Percentiles rank a stretch among this genome's conserved stretches.
These are phyloP conservation scores for Populus pruinosa DNA, from an alignment of 345 rosid genomes.

Conservation along the genomic window DNA sequence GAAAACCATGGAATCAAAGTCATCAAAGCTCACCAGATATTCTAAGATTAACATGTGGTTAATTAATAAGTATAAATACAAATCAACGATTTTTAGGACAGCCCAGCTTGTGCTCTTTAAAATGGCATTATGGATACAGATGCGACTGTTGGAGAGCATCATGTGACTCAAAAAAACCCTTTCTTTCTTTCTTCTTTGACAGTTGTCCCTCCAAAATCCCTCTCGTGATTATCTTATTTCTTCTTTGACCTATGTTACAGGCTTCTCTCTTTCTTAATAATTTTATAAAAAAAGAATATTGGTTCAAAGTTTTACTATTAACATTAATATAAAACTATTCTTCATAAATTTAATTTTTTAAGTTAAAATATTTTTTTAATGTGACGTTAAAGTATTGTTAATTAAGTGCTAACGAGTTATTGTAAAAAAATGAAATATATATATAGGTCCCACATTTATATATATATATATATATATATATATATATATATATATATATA, in stretches of 20 bases:
- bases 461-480: not conserved
- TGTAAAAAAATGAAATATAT: too few species aligned
- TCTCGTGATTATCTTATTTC: slow-evolving; percentile 36
- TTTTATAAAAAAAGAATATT: too few species aligned
- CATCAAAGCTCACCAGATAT: slow-evolving; percentile 18
- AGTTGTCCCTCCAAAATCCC: slow-evolving; percentile 28
- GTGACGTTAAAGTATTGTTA: too few species aligned
- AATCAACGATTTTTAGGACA: slow-evolving; percentile 11
- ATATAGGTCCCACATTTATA: too few species aligned
- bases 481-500: not conserved
- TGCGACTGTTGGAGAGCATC: slow-evolving; percentile 40
- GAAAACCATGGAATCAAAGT: slow-evolving; percentile 27
- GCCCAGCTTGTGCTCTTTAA: slow-evolving; percentile 14
- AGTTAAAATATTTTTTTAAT: too few species aligned
- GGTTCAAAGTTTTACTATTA: not conserved
- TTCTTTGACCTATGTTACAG: slow-evolving; percentile 33
- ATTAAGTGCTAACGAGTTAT: too few species aligned
- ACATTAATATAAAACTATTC: too few species aligned
- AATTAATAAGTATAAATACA: not conserved
- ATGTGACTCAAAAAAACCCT: slow-evolving; percentile 24
- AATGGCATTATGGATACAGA: slow-evolving; percentile 29
- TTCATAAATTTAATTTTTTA: too few species aligned
- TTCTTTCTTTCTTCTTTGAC: slow-evolving; percentile 21
- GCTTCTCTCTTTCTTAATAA: slow-evolving; percentile 3
- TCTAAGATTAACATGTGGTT: slow-evolving; percentile 10